Evolutionary conservation across 2,329 filamentous ascomycete species (phyloP).

Genomic region (Ceratocystis papillata): DNA sequence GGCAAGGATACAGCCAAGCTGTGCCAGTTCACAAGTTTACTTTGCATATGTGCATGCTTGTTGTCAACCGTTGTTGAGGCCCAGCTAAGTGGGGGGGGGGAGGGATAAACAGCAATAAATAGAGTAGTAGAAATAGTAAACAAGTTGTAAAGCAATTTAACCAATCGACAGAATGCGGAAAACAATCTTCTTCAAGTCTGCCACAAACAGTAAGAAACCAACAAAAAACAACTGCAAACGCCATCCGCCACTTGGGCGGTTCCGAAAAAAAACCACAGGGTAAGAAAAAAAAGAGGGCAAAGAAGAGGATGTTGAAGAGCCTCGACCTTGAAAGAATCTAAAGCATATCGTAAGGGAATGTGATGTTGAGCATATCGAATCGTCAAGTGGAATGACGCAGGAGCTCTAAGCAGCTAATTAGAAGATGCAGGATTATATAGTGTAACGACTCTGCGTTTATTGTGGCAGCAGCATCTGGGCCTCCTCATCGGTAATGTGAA

Average conservation of each 20-base stretch:
- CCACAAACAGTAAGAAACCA: neutral
- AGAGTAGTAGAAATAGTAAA: neutral
- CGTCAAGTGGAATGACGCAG: neutral
- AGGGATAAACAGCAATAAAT: neutral
- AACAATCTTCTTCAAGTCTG: neutral
- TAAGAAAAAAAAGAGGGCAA: neutral
- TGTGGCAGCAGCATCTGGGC: slow-evolving; percentile 56
- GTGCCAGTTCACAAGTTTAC: neutral
- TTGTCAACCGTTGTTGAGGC: neutral
- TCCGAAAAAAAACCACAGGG: neutral
- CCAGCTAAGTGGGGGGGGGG: neutral
- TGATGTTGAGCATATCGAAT: slow-evolving; percentile 3
- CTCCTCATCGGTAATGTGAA: slow-evolving; percentile 67
- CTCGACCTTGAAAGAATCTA: neutral
- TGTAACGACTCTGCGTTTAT: slow-evolving; percentile 31
- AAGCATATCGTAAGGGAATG: neutral
- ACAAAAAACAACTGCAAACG: neutral
- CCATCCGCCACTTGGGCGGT: slow-evolving; percentile 1
- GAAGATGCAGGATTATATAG: neutral
- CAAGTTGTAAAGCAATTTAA: neutral
- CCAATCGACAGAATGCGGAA: neutral
- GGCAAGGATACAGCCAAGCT: neutral
- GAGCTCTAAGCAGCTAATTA: neutral
- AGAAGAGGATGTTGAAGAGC: neutral
- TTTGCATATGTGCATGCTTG: neutral